Base-by-base conservation (phyloP, 495 filamentous ascomycete species). In the Penicillium nucicola region DNA sequence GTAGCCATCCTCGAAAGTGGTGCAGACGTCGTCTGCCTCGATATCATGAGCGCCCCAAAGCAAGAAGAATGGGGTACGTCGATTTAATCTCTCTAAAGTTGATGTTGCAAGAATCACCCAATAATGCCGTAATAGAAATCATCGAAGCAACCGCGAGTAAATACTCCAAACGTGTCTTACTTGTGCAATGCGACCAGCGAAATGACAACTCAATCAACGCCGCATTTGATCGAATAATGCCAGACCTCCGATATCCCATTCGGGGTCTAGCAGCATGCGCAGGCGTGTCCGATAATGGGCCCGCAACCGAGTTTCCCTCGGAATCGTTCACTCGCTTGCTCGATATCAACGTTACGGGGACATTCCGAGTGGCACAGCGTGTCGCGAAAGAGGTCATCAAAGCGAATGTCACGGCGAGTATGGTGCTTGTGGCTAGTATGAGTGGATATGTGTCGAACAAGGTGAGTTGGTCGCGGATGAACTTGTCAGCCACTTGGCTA, bases 231-330 rank as follows among this genome's bases (percentile, higher is more conserved):
- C 53, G 55, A 34, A 51, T 74, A 20, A 51, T 81, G n/a, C 66
- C 76, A 32, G 74, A 81, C 47, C 82, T 84, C 50, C 34, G 87
- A 81, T 54, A 42, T 43, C 66, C 77, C 2, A 75, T 88, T 3
- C 84, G 90, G 55, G 84, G 90, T 10, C 72, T 92, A 10, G 78
- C 92, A 69, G 87, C 87, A 69, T 85, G 86, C 42, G 89, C 88
- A 23, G 88, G 89, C 55, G 85, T 93, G 44, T 87, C 87, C 39
- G 72, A 69, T 30, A 81, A 79, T 48, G 67, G 65, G 1, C 58
- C 77, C 0, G 78, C 84, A 4, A 65, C 84, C 42, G 78, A 87
- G 41, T 88, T 86, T 54, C 77, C 77, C 7, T 73, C 72, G 1
- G 73, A 74, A 52, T 77, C 81, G 38, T 61, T 65, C 2, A 76